A percentile compares a stretch with the other conserved stretches of the same genome.
phyloP scores from a whole-genome alignment of 108 stramenopile genomes.

The Fragilariopsis cylindrus region DNA sequence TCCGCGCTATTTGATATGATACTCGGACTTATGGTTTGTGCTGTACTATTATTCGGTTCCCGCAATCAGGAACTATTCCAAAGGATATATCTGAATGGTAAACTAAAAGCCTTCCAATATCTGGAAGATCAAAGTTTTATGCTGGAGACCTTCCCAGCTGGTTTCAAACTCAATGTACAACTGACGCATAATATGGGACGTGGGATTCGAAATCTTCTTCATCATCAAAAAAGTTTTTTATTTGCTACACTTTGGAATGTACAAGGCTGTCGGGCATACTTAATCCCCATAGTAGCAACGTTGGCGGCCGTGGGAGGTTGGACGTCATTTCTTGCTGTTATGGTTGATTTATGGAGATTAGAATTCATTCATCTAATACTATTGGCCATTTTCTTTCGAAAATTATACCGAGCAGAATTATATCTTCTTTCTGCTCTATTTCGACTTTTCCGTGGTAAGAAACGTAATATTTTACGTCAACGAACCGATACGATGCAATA shows the following conservation, averaged over 20 bases:
- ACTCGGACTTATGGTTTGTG: slow-evolving; percentile 14
- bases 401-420: slow-evolving; percentile 47
- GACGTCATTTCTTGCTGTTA: slow-evolving; percentile 45
- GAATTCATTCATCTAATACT: slow-evolving; percentile 54
- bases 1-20: slow-evolving; percentile 20
- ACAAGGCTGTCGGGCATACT: background rate
- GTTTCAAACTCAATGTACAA: slow-evolving; percentile 82
- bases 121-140: slow-evolving; percentile 32
- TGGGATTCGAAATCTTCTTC: slow-evolving; percentile 33
- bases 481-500: slow-evolving; percentile 87
- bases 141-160: slow-evolving; percentile 76
- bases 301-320: slow-evolving; percentile 14
- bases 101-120: background rate
- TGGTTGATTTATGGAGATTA: slow-evolving; percentile 58
- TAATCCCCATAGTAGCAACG: slow-evolving; percentile 11
- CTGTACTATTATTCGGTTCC: background rate
- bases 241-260: slow-evolving; percentile 27
- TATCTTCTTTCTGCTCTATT: slow-evolving; percentile 72
- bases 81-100: slow-evolving; percentile 9
- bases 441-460: slow-evolving; percentile 92
- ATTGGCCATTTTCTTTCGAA: slow-evolving; percentile 43
- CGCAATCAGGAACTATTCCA: background rate
- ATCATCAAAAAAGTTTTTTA: slow-evolving; percentile 33
- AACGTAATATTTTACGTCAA: slow-evolving; percentile 77
- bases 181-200: slow-evolving; percentile 65